Conservation (phyloP, 129 eudicot species). For the Chrysanthemum seticuspe region DNA sequence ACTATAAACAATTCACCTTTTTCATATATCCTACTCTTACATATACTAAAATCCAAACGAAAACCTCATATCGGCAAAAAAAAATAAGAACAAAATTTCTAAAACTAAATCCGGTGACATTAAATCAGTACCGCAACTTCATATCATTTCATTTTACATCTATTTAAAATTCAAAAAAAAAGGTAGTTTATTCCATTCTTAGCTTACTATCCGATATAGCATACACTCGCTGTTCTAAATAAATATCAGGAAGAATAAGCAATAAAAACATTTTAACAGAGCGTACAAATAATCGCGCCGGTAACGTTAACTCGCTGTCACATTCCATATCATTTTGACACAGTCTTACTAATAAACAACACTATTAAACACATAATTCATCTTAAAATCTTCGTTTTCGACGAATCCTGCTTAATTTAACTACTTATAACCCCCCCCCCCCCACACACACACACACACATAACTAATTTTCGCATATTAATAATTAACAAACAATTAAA, state of each 20-base stretch:
- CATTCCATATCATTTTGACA: not conserved
- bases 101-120: not conserved
- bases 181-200: not conserved
- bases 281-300: not conserved
- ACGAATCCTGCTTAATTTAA: no score
- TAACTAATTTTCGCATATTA: no score
- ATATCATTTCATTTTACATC: not conserved
- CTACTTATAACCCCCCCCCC: no score
- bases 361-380: no score
- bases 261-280: not conserved
- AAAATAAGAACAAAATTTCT: not conserved
- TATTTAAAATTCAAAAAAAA: not conserved
- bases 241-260: not conserved
- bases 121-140: no score
- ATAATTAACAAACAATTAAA: not conserved
- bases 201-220: not conserved
- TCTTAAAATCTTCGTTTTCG: no score
- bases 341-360: no score
- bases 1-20: not conserved
- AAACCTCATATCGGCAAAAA: not conserved
- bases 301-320: not conserved
- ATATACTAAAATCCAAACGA: conserved; percentile 7
- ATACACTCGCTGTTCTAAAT: no score
- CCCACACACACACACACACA: no score
- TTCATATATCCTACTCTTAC: conserved; percentile 8